Percentiles rank a stretch among this genome's conserved stretches.
phyloP scores from a whole-genome alignment of 148 eudicot species.

The Camellia granthamiana region DNA sequence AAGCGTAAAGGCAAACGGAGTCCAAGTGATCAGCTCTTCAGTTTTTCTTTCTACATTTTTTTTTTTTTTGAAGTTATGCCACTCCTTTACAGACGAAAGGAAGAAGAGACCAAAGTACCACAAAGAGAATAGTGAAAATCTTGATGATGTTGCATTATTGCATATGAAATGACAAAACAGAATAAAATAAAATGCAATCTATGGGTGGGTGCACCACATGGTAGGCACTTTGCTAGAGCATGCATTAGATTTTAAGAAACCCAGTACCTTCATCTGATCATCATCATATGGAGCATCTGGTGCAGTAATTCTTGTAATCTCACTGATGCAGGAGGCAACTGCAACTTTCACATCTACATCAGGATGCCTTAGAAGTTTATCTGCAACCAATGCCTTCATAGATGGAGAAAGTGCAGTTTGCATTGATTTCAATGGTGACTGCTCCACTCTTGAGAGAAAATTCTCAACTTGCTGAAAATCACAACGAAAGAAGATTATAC shows the following conservation, averaged over 20 bases:
- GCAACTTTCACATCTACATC: slow-evolving; percentile 77
- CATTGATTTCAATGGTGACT: slow-evolving; percentile 78
- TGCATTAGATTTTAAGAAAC: background rate
- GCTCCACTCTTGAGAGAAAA: slow-evolving; percentile 66
- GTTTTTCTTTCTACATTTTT: too few relatives aligned
- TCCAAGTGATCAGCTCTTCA: too few relatives aligned
- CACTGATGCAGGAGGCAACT: slow-evolving; percentile 93
- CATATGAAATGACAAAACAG: background rate
- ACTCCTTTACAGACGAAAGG: too few relatives aligned
- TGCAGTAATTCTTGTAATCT: slow-evolving; percentile 96
- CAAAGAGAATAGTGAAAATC: background rate
- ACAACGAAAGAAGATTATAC: slow-evolving; percentile 12
- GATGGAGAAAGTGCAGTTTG: slow-evolving; percentile 67
- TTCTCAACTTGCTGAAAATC: slow-evolving; percentile 53
- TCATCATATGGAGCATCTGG: slow-evolving; percentile 95
- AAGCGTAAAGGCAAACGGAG: too few relatives aligned
- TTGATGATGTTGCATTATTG: background rate
- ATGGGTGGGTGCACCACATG: slow-evolving; percentile 36
- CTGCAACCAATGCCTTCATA: slow-evolving; percentile 58
- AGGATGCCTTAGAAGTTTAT: slow-evolving; percentile 55
- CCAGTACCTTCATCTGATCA: slow-evolving; percentile 78
- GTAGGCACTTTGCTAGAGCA: background rate
- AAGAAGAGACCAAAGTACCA: too few relatives aligned
- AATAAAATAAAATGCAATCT: too few relatives aligned
- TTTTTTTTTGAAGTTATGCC: too few relatives aligned